A percentile compares a stretch with the other conserved stretches of the same genome.
phyloP scores from a whole-genome alignment of 2,329 filamentous ascomycete genomes.

The Ophidiomyces ophidiicola region DNA sequence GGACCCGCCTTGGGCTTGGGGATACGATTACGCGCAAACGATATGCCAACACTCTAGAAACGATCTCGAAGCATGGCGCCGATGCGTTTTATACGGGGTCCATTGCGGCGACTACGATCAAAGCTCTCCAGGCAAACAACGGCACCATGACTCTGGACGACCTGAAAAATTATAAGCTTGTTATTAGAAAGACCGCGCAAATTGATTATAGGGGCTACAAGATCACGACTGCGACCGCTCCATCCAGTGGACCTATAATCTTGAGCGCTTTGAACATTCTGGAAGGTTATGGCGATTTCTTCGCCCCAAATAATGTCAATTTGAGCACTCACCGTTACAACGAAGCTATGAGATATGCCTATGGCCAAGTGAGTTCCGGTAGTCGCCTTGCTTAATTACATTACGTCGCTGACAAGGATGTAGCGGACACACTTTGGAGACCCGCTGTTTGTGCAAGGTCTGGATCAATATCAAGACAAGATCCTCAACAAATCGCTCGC shows the following conservation, averaged over 20 bases:
- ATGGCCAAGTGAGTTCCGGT: conserved; percentile 43
- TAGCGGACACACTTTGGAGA: conserved; percentile 70
- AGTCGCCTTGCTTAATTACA: neutral
- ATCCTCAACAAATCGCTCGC: conserved; percentile 56
- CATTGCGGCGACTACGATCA: conserved; percentile 62
- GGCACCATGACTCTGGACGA: conserved; percentile 82
- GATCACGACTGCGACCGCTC: conserved; percentile 54
- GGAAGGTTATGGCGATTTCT: conserved; percentile 59
- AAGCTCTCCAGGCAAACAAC: conserved; percentile 53
- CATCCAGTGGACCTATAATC: conserved; percentile 64
- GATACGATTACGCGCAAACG: conserved; percentile 69
- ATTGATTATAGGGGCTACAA: conserved; percentile 59
- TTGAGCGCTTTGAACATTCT: conserved; percentile 70
- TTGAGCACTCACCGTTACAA: conserved; percentile 70
- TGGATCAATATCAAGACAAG: conserved; percentile 50
- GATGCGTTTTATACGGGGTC: conserved; percentile 63
- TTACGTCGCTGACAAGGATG: neutral
- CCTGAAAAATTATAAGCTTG: conserved; percentile 59
- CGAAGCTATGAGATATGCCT: conserved; percentile 83
- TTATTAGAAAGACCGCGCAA: conserved; percentile 49
- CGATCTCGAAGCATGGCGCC: conserved; percentile 59
- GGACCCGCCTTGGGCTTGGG: conserved; percentile 56
- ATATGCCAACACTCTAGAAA: conserved; percentile 67
- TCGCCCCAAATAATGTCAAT: conserved; percentile 44
- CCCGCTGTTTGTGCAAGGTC: conserved; percentile 56